Conservation (phyloP, 116 monocot species). For the Trichopus zeylanicus region DNA sequence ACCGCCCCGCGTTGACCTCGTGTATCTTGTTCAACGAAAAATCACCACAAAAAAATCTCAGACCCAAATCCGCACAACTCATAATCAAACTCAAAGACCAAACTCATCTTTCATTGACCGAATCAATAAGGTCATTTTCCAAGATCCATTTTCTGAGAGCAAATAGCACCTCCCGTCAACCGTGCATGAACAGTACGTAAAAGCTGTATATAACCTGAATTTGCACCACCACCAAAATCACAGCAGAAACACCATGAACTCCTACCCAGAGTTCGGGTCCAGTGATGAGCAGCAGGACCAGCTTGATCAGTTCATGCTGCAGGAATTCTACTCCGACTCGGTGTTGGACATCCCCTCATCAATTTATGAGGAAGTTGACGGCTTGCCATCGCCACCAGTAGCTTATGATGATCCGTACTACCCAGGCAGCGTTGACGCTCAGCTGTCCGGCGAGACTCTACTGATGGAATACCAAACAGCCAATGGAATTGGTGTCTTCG, state of each 20-base stretch:
- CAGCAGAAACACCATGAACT: slow-evolving; percentile 4
- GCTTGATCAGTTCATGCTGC: background rate
- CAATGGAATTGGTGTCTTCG: slow-evolving; percentile 11
- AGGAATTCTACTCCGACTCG: background rate
- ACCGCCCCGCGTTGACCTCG: too few species aligned
- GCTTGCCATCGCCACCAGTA: slow-evolving; percentile 5
- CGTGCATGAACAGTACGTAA: too few species aligned
- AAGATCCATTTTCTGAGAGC: too few species aligned
- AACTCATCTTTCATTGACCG: too few species aligned
- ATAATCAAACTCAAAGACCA: too few species aligned
- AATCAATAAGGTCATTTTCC: too few species aligned
- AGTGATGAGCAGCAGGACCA: slow-evolving; percentile 4
- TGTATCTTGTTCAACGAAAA: too few species aligned
- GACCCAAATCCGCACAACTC: too few species aligned
- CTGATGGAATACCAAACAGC: slow-evolving; percentile 7
- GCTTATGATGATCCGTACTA: slow-evolving; percentile 14
- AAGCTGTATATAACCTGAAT: too few species aligned
- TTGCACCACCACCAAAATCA: slow-evolving; percentile 1
- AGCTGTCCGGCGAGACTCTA: background rate
- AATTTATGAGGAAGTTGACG: slow-evolving; percentile 13
- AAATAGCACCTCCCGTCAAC: too few species aligned
- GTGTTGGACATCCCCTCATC: too few species aligned
- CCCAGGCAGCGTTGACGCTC: background rate
- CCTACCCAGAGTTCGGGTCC: background rate
- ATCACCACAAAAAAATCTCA: too few species aligned